Evolutionary conservation across 306 rosid genomes (phyloP).

Genomic region (Boehmeria nivea): DNA sequence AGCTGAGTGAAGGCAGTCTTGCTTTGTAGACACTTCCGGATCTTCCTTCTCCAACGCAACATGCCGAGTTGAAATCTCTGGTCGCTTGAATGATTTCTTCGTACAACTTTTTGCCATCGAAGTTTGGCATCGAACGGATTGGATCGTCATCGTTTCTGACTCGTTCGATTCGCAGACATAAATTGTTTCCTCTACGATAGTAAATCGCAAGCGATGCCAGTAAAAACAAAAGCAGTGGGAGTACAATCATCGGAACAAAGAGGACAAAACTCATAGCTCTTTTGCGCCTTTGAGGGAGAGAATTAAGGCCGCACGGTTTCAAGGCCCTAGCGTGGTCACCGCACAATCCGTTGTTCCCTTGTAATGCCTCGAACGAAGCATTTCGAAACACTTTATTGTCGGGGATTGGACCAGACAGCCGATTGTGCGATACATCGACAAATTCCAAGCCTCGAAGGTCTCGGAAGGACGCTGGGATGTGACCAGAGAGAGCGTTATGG

Average conservation of each 20-base stretch:
- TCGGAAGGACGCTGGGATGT: too few relatives aligned
- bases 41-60: conserved; percentile 33
- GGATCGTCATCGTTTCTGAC: conserved; percentile 1
- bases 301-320: too few relatives aligned
- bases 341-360: conserved; percentile 29
- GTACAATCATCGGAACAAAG: not conserved
- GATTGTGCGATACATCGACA: conserved; percentile 24
- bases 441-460: conserved; percentile 6
- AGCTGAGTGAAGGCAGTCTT: conserved; percentile 11
- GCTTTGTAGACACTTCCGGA: conserved; percentile 28
- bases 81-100: conserved; percentile 33
- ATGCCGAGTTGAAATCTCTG: conserved; percentile 17
- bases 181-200: not conserved
- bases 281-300: not conserved
- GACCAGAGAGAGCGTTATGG: conserved; percentile 33
- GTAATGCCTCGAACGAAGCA: conserved; percentile 13
- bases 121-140: conserved; percentile 10
- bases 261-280: too few relatives aligned
- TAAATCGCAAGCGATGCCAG: not conserved
- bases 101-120: conserved; percentile 20
- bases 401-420: conserved; percentile 20
- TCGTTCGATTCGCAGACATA: not conserved
- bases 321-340: conserved; percentile 19
- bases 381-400: conserved; percentile 15
- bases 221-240: too few relatives aligned